Percentiles rank a stretch among this genome's conserved stretches.
Conservation (phyloP, 2,329 filamentous ascomycete species). For the Botrytis deweyae region DNA sequence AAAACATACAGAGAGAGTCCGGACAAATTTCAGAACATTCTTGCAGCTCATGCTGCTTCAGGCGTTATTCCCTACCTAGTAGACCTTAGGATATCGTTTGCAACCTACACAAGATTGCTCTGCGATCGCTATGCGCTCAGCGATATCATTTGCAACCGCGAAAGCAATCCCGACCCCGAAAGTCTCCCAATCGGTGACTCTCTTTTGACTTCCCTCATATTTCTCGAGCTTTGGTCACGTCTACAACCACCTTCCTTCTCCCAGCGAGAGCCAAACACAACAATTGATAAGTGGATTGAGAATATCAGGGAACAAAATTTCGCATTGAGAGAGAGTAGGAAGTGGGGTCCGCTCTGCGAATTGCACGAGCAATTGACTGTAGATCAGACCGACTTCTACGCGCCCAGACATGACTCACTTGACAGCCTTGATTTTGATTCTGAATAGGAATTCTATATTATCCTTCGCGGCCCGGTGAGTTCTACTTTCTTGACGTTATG, state of each 20-base stretch:
- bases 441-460: not conserved
- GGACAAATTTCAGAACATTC: not conserved
- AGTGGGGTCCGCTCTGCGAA: not conserved
- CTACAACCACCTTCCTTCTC: not conserved
- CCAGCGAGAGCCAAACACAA: fast-evolving
- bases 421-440: not conserved
- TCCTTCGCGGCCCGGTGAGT: not conserved
- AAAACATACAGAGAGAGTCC: not conserved
- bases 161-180: not conserved
- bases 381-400: not conserved
- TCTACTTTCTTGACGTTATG: not conserved
- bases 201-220: not conserved
- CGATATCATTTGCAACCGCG: too few relatives aligned
- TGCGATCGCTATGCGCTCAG: not conserved
- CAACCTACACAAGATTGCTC: not conserved
- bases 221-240: not conserved
- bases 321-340: not conserved
- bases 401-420: not conserved
- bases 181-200: not conserved
- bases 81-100: not conserved
- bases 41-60: not conserved
- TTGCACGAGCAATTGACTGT: not conserved
- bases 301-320: not conserved
- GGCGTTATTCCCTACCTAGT: not conserved
- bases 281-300: not conserved